Percentiles rank a stretch among this genome's conserved stretches.
phyloP scores from a whole-genome alignment of 495 filamentous ascomycete species.

The Hyaloscypha variabilis region DNA sequence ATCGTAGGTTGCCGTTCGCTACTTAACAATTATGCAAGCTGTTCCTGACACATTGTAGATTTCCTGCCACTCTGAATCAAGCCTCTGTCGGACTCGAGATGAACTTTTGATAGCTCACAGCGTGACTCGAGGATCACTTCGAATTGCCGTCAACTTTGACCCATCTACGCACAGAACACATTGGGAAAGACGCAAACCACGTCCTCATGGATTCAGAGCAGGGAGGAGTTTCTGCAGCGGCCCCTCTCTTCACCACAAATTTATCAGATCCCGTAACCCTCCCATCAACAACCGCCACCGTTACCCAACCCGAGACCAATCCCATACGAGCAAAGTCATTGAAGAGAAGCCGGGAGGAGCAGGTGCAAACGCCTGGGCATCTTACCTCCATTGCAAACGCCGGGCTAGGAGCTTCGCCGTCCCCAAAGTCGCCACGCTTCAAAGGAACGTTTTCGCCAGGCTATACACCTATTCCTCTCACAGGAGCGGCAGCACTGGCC shows the following conservation, averaged over 20 bases:
- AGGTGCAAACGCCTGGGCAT: slow-evolving; percentile 43
- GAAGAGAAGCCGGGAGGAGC: slow-evolving; percentile 52
- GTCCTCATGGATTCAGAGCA: slow-evolving; percentile 32
- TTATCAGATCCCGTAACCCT: slow-evolving; percentile 20
- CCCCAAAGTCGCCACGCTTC: slow-evolving; percentile 54
- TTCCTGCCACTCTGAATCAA: slow-evolving; percentile 15
- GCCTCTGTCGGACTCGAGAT: slow-evolving; percentile 18
- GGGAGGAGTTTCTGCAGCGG: slow-evolving; percentile 22
- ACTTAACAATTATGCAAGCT: not conserved
- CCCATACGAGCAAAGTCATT: slow-evolving; percentile 40
- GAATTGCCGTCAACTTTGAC: not conserved
- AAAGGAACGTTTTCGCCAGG: slow-evolving; percentile 47
- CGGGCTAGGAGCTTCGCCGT: slow-evolving; percentile 43
- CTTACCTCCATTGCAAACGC: slow-evolving; percentile 38
- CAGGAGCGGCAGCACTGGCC: slow-evolving; percentile 57
- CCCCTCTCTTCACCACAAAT: slow-evolving; percentile 17
- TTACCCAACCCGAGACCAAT: slow-evolving; percentile 16
- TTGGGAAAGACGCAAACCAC: slow-evolving; percentile 3
- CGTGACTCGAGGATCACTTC: slow-evolving; percentile 20
- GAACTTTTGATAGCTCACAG: slow-evolving; percentile 17
- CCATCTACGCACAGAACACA: not conserved
- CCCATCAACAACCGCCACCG: slow-evolving; percentile 2
- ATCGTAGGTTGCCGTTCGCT: slow-evolving; percentile 3
- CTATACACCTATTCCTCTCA: slow-evolving; percentile 48
- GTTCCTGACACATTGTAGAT: slow-evolving; percentile 8